Evolutionary conservation across 495 filamentous ascomycete genomes (phyloP), one percentile per base, ranked within the genome.

Genomic region (Xylaria telfairii): DNA sequence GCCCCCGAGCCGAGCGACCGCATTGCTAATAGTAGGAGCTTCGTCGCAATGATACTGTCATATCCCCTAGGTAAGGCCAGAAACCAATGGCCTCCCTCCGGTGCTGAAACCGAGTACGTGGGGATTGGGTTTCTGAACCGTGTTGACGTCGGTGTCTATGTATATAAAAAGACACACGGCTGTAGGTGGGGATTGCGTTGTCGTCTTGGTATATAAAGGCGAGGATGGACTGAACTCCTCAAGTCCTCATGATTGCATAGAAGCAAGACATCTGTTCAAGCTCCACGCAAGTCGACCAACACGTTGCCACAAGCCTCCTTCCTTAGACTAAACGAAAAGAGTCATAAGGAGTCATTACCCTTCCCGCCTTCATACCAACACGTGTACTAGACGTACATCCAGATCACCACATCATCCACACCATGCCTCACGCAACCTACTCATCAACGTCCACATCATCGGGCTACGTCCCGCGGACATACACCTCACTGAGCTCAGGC

Each of bases 11-110:
- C 13, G 51, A 21, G 8, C 56, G 9, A 21, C 13, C 3, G 30
- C n/a, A 54, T 30, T 54, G 64, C 32, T 54, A 66, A 54, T 41
- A 66, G 32, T 54, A 66, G 46, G n/a, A 53, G 19, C 12, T 24
- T 28, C 34, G 34, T 54, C 42, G 64, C 19, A 42, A 26, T 6
- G 19, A 54, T n/a, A 42, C 21, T 59, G 56, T 59, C 26, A 46
- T 46, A 15, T 46, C 24, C 13, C 60, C 44, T 13, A 19, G 19
- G 24, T 47, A 19, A 47, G 39, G 59, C 21, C 39, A 62, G 13
- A 46, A n/a, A n/a, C 24, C 15, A 41, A 49, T 2, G 62, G 19
- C 28, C 28, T 37, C 26, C 26, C 21, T 19, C 30, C 10, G 17
- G 17, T 1, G 24, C 47, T 21, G 47, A 54, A 53, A 24, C 64